Conservation (phyloP, 805 yeast genomes). For the Starmera caribaea region DNA sequence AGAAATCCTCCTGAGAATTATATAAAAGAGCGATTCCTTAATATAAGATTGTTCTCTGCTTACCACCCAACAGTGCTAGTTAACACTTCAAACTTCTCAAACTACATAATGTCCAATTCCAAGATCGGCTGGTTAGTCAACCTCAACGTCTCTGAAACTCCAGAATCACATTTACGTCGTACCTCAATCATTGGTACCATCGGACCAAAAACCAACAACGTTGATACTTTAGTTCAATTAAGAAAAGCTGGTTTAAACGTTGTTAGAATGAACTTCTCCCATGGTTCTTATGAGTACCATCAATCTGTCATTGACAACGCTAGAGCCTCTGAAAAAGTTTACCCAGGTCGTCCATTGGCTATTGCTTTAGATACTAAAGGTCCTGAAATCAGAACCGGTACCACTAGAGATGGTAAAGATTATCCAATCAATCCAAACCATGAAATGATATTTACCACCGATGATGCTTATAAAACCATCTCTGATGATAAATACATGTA, state of each 20-base stretch:
- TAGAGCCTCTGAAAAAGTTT: conserved; percentile 82
- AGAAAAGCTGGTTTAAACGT: conserved; percentile 97
- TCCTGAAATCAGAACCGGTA: conserved; percentile 99
- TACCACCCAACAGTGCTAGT: neutral
- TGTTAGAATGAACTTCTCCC: conserved; percentile 98
- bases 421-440: conserved; percentile 78
- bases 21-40: too few species aligned
- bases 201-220: conserved; percentile 95
- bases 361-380: conserved; percentile 99
- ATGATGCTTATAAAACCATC: conserved; percentile 60
- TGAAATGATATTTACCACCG: conserved; percentile 90
- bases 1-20: too few species aligned
- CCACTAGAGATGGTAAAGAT: conserved; percentile 72
- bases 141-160: conserved; percentile 17
- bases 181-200: conserved; percentile 97
- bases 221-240: conserved; percentile 72
- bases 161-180: conserved; percentile 42
- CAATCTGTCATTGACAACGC: conserved; percentile 95
- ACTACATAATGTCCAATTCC: conserved; percentile 10
- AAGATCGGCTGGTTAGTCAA: conserved; percentile 20
- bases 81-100: neutral
- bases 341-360: conserved; percentile 94
- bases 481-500: conserved; percentile 79
- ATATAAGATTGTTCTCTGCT: too few species aligned
- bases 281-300: conserved; percentile 97